Conservation (phyloP, 2,329 filamentous ascomycete genomes). For the Alternaria tenuissima region DNA sequence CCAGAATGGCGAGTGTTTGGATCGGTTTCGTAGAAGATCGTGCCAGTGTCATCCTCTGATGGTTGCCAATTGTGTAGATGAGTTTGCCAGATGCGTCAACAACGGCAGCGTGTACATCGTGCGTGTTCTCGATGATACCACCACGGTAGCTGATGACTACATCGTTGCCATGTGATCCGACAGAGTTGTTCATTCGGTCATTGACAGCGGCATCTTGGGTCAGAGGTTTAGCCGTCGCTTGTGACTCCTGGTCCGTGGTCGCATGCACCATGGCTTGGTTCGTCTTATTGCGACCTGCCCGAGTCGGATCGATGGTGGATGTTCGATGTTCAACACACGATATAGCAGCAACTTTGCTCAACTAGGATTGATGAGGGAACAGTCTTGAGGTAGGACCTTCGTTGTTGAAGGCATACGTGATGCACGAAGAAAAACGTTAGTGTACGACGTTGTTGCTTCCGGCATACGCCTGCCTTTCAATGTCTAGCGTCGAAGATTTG, state of each 20-base stretch:
- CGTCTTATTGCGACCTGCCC: neutral
- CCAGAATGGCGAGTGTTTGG: slow-evolving; percentile 2
- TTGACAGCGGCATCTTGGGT: neutral
- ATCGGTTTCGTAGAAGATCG: neutral
- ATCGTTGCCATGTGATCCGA: neutral
- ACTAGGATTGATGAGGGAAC: neutral
- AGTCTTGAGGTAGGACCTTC: neutral
- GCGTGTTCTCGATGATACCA: neutral
- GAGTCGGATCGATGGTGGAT: neutral
- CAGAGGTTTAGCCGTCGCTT: neutral
- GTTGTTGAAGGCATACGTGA: neutral
- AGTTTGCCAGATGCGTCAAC: neutral
- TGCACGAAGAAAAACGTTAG: neutral
- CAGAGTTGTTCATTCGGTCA: fast-evolving
- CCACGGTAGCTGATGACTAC: neutral
- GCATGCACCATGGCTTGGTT: neutral
- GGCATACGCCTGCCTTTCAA: slow-evolving; percentile 3
- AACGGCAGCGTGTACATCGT: neutral
- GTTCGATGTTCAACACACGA: neutral
- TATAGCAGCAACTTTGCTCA: neutral
- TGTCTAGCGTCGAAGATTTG: neutral
- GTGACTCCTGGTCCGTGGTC: neutral
- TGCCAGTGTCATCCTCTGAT: neutral
- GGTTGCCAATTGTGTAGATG: neutral
- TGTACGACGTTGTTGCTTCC: neutral